A percentile compares a stretch with the other conserved stretches of the same genome.
phyloP scores from a whole-genome alignment of 116 monocot species.

The Cymodocea nodosa region DNA sequence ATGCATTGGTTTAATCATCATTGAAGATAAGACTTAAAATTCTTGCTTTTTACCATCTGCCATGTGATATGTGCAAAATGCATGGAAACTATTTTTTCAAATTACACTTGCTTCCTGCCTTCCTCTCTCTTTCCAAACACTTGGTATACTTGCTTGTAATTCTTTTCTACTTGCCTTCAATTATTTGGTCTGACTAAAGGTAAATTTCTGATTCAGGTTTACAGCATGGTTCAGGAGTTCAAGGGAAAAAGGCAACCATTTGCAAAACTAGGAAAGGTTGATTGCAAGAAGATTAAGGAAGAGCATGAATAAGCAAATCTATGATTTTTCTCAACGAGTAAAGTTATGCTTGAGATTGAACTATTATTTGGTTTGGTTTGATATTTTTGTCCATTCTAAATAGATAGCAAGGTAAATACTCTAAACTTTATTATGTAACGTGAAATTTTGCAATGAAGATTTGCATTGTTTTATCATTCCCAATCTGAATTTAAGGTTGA shows the following conservation, averaged over 20 bases:
- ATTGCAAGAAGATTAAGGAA: background rate
- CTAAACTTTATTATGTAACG: too few relatives aligned
- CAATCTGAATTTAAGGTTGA: too few relatives aligned
- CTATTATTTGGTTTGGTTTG: too few relatives aligned
- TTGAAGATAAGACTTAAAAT: too few relatives aligned
- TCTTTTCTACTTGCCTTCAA: background rate
- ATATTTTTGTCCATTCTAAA: too few relatives aligned
- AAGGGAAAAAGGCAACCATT: constrained; percentile 9
- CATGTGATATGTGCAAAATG: background rate
- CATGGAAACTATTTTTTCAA: background rate
- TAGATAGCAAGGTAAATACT: too few relatives aligned
- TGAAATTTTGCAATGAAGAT: too few relatives aligned
- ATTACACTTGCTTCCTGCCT: background rate
- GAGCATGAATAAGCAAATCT: background rate
- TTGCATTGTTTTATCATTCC: too few relatives aligned
- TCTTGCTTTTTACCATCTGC: background rate
- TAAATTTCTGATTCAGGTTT: constrained; percentile 8
- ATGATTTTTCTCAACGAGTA: too few relatives aligned
- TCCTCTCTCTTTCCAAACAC: background rate
- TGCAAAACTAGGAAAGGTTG: background rate
- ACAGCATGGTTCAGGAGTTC: constrained; percentile 13
- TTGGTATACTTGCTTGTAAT: background rate
- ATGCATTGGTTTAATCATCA: too few relatives aligned
- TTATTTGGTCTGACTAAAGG: background rate
- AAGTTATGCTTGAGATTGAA: too few relatives aligned